Evolutionary conservation across 345 rosid species (phyloP).

Genomic region (Draba incana): DNA sequence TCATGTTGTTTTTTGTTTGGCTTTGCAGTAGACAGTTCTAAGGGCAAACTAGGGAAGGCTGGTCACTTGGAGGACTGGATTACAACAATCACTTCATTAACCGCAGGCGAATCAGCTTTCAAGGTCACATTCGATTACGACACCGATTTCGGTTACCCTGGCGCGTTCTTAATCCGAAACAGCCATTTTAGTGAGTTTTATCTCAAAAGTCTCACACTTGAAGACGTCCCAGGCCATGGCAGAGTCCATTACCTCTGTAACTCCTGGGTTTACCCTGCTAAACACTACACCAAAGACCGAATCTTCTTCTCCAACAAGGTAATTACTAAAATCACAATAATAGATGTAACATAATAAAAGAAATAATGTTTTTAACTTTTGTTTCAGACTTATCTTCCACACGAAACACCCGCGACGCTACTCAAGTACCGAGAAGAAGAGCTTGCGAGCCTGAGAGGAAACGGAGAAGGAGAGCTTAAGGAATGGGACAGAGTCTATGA

Average conservation of each 20-base stretch:
- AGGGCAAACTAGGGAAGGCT: constrained; percentile 60
- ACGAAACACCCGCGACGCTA: constrained; percentile 60
- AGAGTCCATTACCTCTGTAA: constrained; percentile 73
- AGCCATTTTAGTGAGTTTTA: constrained; percentile 67
- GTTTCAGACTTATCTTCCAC: constrained; percentile 74
- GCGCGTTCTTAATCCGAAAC: constrained; percentile 61
- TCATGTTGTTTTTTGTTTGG: background rate
- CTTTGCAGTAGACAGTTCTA: constrained; percentile 41
- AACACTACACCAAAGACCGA: constrained; percentile 53
- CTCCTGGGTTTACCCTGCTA: constrained; percentile 85
- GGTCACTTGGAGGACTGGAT: constrained; percentile 63
- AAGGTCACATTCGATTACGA: constrained; percentile 60
- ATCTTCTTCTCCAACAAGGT: constrained; percentile 86
- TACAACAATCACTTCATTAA: constrained; percentile 36
- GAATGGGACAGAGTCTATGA: constrained; percentile 88
- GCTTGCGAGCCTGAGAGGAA: constrained; percentile 65
- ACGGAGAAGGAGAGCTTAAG: constrained; percentile 65
- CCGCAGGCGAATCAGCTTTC: constrained; percentile 60
- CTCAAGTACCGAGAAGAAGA: constrained; percentile 68
- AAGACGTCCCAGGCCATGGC: constrained; percentile 70
- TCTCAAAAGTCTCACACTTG: constrained; percentile 72
- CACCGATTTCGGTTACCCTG: constrained; percentile 62
- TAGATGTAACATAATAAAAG: too few species aligned
- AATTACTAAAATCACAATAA: background rate
- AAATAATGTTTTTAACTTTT: constrained; percentile 8